Percentiles rank a stretch among this genome's conserved stretches.
phyloP scores from a whole-genome alignment of 495 filamentous ascomycete species.

The Physcia stellaris region DNA sequence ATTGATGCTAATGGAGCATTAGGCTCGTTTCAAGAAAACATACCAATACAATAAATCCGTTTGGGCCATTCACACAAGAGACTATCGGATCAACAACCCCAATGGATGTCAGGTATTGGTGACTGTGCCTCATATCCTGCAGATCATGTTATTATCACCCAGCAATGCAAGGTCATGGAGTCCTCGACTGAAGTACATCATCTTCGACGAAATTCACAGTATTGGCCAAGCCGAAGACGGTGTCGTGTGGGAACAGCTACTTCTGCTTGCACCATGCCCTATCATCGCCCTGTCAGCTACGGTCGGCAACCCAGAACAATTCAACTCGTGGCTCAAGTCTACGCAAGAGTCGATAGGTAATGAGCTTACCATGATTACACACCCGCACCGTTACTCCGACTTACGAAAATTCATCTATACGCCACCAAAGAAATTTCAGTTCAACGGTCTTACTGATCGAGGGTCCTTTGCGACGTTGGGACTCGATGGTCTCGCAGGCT shows the following conservation, averaged over 20 bases:
- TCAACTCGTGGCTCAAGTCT: conserved; percentile 48
- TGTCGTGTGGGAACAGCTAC: conserved; percentile 67
- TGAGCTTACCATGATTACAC: conserved; percentile 50
- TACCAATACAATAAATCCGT: conserved; percentile 44
- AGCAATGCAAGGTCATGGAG: conserved; percentile 56
- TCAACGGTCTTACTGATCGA: conserved; percentile 39
- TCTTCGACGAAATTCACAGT: conserved; percentile 75
- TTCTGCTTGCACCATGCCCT: conserved; percentile 59
- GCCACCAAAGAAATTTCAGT: conserved; percentile 36
- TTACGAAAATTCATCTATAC: conserved; percentile 54
- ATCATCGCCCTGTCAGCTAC: conserved; percentile 74
- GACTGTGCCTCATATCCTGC: conserved; percentile 64
- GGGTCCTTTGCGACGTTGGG: conserved; percentile 27
- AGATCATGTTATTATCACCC: conserved; percentile 63
- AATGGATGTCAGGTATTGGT: conserved; percentile 60
- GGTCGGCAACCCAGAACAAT: conserved; percentile 60
- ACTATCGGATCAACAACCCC: conserved; percentile 57
- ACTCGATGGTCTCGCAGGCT: conserved; percentile 35
- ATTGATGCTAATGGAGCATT: too few relatives aligned
- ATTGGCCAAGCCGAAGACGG: conserved; percentile 69
- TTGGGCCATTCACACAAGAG: conserved; percentile 69
- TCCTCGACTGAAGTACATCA: conserved; percentile 51
- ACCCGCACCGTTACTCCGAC: conserved; percentile 57
- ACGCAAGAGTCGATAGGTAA: conserved; percentile 44
- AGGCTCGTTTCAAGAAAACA: conserved; percentile 53